Base-by-base conservation (phyloP, 768 basidiomycete genomes). In the Chalciporus sphaerocephalus region DNA sequence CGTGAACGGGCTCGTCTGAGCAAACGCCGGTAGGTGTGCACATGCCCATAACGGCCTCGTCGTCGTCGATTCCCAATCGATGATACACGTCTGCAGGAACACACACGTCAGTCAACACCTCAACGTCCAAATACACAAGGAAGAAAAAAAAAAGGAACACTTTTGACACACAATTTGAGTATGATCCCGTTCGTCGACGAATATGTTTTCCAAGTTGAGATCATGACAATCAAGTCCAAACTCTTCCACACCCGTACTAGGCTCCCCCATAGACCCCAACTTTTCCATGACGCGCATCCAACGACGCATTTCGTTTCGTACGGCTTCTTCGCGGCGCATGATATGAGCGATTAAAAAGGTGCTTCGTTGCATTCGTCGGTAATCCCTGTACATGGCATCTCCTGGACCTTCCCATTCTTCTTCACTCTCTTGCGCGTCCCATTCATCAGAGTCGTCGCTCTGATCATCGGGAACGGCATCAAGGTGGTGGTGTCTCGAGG, bases 31-130 rank as follows among this genome's bases (percentile, higher is more conserved):
- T 2, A 90, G 72, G 58, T 92, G 89, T 0, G 90, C 87, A 47
- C 81, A 83, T 16, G 85, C 83, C 88, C 88, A 92, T 16, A 92
- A 74, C 4, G 89, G 90, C 12, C 90, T 76, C 8, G 83, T 88
- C 10, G 87, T 88, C n/a, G 89, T 91, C 13, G 89, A 87, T 61
- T 92, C 89, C 89, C 87, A 91, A 55, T 92, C 90, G 33, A 92
- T 92, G 47, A 92, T 78, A 56, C 87, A 87, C 1, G 87, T 87
- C 90, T 92, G 57, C 9, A 44, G 2, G 30, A 24, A 39, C 6
- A 17, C 6, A 40, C 5, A 22, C 2, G 22, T 50, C 12, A 44
- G 47, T 20, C 1, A 24, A 36, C 48, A 35, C n/a, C n/a, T n/a
- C n/a, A n/a, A n/a, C n/a, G n/a, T n/a, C n/a, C 18, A 50, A 41